Evolutionary conservation across 2,329 filamentous ascomycete genomes (phyloP).

Genomic region (Blastomyces parvus): DNA sequence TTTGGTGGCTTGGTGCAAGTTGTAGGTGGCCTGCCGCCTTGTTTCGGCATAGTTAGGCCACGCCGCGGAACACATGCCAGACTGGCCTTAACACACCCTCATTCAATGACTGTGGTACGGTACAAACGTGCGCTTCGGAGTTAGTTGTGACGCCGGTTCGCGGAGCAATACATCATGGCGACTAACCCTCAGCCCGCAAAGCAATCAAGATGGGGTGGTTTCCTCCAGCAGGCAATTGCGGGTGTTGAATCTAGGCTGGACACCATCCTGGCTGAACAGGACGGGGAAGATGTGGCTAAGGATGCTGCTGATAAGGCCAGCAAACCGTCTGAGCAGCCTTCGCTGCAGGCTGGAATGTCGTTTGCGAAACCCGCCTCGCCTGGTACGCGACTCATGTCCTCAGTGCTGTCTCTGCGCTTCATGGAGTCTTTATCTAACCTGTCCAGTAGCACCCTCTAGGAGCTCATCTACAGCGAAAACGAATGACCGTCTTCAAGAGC

Average conservation of each 20-base stretch:
- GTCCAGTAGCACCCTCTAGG: slow-evolving; percentile 45
- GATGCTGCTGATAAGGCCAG: slow-evolving; percentile 20
- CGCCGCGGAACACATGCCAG: background rate
- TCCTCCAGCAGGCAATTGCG: slow-evolving; percentile 82
- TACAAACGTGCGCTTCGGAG: background rate
- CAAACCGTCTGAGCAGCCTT: slow-evolving; percentile 30
- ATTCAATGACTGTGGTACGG: slow-evolving; percentile 4
- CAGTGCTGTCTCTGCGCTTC: background rate
- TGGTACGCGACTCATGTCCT: slow-evolving; percentile 21
- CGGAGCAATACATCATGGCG: slow-evolving; percentile 11
- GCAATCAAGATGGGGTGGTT: slow-evolving; percentile 61
- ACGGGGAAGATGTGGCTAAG: slow-evolving; percentile 36
- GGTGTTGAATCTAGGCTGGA: slow-evolving; percentile 90
- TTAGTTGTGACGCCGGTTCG: slow-evolving; percentile 1
- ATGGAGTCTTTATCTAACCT: slow-evolving; percentile 10
- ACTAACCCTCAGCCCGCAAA: slow-evolving; percentile 11
- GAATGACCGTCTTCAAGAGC: slow-evolving; percentile 80
- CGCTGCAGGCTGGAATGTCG: slow-evolving; percentile 19
- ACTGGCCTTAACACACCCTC: background rate
- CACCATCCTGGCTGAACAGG: slow-evolving; percentile 76
- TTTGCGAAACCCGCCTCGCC: slow-evolving; percentile 19
- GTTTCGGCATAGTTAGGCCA: background rate
- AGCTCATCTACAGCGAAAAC: slow-evolving; percentile 55
- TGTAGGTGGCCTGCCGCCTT: background rate
- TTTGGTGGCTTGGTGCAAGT: background rate